Conservation (phyloP, 2,329 filamentous ascomycete genomes). For the Fusarium foetens region DNA sequence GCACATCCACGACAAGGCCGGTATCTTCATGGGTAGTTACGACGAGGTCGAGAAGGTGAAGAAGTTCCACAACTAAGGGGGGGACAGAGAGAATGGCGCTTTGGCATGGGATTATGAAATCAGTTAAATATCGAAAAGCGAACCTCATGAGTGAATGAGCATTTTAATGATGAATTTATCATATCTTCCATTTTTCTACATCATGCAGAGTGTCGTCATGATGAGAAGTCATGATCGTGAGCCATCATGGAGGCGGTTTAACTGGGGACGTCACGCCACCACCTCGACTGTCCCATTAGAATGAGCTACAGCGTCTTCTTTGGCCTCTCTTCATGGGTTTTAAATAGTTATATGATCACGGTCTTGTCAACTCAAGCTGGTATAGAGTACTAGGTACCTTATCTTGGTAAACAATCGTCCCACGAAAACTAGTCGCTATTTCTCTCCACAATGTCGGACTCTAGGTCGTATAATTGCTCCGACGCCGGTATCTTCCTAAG, state of each 20-base stretch:
- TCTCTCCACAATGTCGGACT: neutral
- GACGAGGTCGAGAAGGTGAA: slow-evolving; percentile 98
- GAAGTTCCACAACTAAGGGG: slow-evolving; percentile 68
- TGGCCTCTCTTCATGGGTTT: neutral
- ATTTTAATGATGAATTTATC: slow-evolving; percentile 41
- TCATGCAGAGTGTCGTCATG: slow-evolving; percentile 25
- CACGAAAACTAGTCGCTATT: neutral
- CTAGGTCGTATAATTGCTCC: neutral
- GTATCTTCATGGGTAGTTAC: slow-evolving; percentile 95
- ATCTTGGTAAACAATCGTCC: neutral
- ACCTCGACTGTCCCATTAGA: neutral
- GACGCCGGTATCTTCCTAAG: neutral
- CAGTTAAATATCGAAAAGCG: slow-evolving; percentile 37
- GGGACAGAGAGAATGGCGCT: slow-evolving; percentile 8
- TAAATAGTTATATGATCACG: neutral
- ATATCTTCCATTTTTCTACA: slow-evolving; percentile 3
- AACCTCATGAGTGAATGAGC: slow-evolving; percentile 40
- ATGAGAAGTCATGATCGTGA: slow-evolving; percentile 27
- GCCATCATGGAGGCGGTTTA: slow-evolving; percentile 21
- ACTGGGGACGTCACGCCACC: neutral
- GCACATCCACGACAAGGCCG: slow-evolving; percentile 93
- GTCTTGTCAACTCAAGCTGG: neutral
- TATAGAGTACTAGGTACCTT: neutral
- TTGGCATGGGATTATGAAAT: slow-evolving; percentile 34
- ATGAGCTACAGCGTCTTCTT: neutral